Base-by-base conservation (phyloP, 164 flowering plant genomes). In the Vitis amurensis region DNA sequence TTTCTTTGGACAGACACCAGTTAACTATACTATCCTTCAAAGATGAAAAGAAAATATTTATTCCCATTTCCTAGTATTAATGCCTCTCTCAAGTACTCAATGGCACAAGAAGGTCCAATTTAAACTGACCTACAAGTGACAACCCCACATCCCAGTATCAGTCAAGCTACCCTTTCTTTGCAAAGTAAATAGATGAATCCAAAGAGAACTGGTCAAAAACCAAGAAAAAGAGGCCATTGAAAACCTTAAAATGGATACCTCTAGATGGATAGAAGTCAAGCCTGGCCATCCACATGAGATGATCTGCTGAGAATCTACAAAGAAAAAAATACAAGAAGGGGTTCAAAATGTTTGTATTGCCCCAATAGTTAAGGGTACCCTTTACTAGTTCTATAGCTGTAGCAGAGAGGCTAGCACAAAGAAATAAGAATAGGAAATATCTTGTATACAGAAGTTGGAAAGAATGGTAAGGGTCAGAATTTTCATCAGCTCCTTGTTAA, bases 271-370 rank as follows among this genome's bases (percentile, higher is more conserved):
- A 76, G 88, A 87, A 64, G 78, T 81, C 80, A 92, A 80, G 62
- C 93, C 95, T 59, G 92, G 91, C 95, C 95, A 92, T 73, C 93
- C 92, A 67, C 47, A 64, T 64, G 95, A 89, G 68, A 92, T 90
- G 52, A 89, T 88, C 56, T 60, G 71, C 64, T 89, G 95, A 67
- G 95, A 77, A 72, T 83, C 97, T 92, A 79, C 70, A 73, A 69
- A 64, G 11, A 73, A 60, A 27, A 55, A 2, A 12, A 62, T 63
- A 53, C 30, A 55, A 14, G 8, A 71, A 50, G 55, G 27, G 16
- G n/a, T 13, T 5, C 14, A 53, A 53, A 53, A 37, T 3, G 44
- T 37, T 37, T 3, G 44, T 37, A 37, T 37, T 37, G 44, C 44
- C 44, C 44, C 44, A 37, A 1, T 23, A 23, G 5, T 37, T 37